Evolutionary conservation across 768 basidiomycete genomes (phyloP).

Genomic region (Boletales sp.): DNA sequence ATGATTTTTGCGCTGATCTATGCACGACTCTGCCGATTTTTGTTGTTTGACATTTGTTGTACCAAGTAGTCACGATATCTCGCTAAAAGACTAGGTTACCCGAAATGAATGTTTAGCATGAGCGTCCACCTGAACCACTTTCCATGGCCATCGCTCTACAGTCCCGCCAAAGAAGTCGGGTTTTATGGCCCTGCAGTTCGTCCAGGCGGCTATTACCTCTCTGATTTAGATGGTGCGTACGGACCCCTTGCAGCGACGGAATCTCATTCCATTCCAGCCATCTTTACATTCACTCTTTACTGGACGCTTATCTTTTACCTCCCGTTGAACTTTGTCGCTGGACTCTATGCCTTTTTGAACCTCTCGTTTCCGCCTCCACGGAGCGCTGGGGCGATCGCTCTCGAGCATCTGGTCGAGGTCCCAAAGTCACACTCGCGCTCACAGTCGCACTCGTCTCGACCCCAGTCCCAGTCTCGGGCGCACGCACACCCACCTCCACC

Average conservation of each 20-base stretch:
- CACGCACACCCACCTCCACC: not conserved
- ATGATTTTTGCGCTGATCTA: conserved; percentile 3
- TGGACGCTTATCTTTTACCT: conserved; percentile 46
- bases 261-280: conserved; percentile 22
- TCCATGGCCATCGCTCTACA: conserved; percentile 38
- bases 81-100: not conserved
- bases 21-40: too few species aligned
- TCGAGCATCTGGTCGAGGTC: not conserved
- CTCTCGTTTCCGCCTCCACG: conserved; percentile 35
- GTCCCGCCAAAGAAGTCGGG: conserved; percentile 33
- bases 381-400: conserved; percentile 1
- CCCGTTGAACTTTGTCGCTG: conserved; percentile 39
- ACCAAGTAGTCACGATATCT: not conserved
- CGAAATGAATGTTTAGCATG: not conserved
- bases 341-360: conserved; percentile 41
- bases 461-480: not conserved
- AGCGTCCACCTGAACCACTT: conserved; percentile 16
- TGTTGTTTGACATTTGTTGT: not conserved
- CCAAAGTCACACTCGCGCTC: not conserved
- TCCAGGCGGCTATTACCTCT: conserved; percentile 34
- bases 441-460: not conserved
- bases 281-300: conserved; percentile 46
- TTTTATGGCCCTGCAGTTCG: conserved; percentile 24
- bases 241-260: too few species aligned
- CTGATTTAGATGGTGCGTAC: conserved; percentile 29